These are phyloP conservation scores for Agrostemma githago DNA, from an alignment of 148 eudicot genomes.

Conservation along the genomic window DNA sequence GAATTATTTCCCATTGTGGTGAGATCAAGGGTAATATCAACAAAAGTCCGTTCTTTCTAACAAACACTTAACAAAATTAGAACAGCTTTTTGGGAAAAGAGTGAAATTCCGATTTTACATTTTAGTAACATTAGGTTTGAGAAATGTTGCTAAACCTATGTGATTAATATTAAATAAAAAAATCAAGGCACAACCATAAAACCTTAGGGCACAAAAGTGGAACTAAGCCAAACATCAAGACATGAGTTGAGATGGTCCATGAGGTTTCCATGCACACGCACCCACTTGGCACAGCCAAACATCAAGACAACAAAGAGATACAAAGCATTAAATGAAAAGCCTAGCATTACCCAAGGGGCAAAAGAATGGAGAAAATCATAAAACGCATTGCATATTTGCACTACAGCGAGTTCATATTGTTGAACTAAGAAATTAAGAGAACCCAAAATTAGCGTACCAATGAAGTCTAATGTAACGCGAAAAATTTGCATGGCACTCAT, in stretches of 20 bases:
- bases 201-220: neutral
- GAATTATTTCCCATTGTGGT: neutral
- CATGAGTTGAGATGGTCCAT: neutral
- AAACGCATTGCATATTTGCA: neutral
- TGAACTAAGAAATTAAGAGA: neutral
- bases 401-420: neutral
- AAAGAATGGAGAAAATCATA: neutral
- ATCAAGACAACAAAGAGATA: neutral
- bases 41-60: neutral
- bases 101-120: neutral
- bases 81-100: neutral
- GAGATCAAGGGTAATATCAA: neutral
- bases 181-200: neutral
- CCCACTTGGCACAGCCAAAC: neutral
- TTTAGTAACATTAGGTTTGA: too few relatives aligned
- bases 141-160: neutral
- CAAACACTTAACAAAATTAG: neutral
- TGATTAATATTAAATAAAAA: too few relatives aligned
- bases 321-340: neutral
- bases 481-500: constrained; percentile 85
- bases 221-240: neutral
- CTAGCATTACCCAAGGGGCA: neutral
- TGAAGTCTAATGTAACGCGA: constrained; percentile 69
- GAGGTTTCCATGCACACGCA: neutral
- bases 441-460: constrained; percentile 45